Percentiles rank a stretch among this genome's conserved stretches.
phyloP scores from a whole-genome alignment of 768 basidiomycete species.

The Pleurotus tuoliensis region DNA sequence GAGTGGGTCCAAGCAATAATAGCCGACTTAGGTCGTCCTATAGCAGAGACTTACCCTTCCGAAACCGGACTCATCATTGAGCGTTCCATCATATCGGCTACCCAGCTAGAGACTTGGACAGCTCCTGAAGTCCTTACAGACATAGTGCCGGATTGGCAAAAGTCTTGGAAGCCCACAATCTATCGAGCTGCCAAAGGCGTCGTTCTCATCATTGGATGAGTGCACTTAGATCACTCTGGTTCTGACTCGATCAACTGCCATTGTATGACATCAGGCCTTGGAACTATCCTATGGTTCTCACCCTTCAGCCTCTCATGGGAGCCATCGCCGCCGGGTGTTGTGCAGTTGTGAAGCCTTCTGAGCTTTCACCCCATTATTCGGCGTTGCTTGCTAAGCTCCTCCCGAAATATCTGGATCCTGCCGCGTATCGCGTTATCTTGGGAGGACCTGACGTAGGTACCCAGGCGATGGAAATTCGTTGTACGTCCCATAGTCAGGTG shows the following conservation, averaged over 20 bases:
- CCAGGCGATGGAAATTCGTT: constrained; percentile 34
- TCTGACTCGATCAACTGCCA: neutral
- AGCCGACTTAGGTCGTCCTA: constrained; percentile 49
- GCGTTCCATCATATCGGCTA: constrained; percentile 37
- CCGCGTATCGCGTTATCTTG: constrained; percentile 50
- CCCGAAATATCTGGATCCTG: constrained; percentile 45
- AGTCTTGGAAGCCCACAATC: constrained; percentile 48
- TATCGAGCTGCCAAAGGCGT: constrained; percentile 59
- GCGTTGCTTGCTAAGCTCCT: constrained; percentile 49
- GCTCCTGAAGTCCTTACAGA: constrained; percentile 35
- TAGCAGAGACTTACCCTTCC: constrained; percentile 30
- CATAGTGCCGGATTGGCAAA: constrained; percentile 38
- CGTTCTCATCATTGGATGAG: constrained; percentile 58
- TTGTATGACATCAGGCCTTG: constrained; percentile 44
- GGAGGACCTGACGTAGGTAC: constrained; percentile 59
- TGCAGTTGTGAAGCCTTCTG: constrained; percentile 66
- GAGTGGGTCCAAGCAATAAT: constrained; percentile 44
- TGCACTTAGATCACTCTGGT: constrained; percentile 7
- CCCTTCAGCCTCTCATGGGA: constrained; percentile 57
- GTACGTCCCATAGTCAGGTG: no score
- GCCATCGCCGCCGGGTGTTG: constrained; percentile 75
- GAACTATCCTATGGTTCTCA: constrained; percentile 53
- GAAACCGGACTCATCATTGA: constrained; percentile 46
- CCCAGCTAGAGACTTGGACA: constrained; percentile 57
- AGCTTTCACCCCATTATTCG: constrained; percentile 47